Evolutionary conservation across 805 yeast genomes (phyloP).

Genomic region (Wickerhamiella kurtzmanii): DNA sequence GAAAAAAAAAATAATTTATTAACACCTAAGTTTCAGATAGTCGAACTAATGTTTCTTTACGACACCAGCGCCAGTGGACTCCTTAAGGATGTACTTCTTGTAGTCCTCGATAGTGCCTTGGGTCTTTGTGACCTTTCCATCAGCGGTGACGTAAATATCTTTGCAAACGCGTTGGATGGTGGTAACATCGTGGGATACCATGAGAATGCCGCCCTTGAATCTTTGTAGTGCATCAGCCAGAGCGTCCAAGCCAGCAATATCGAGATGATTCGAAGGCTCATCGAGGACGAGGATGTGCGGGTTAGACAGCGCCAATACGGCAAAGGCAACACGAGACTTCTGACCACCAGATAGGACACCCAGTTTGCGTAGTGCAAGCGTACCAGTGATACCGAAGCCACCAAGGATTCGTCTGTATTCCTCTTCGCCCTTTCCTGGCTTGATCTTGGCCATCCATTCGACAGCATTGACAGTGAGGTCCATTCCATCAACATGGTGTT

Average conservation of each 20-base stretch:
- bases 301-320: conserved; percentile 75
- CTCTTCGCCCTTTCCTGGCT: conserved; percentile 90
- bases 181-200: conserved; percentile 96
- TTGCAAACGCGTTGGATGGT: conserved; percentile 80
- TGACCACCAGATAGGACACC: conserved; percentile 91
- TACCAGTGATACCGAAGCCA: conserved; percentile 92
- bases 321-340: conserved; percentile 95
- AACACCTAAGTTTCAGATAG: not conserved
- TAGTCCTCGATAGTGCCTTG: conserved; percentile 76
- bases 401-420: conserved; percentile 95
- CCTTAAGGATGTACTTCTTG: conserved; percentile 68
- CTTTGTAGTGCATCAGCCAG: conserved; percentile 74
- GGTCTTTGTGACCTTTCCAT: conserved; percentile 64
- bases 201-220: conserved; percentile 89
- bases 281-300: conserved; percentile 89
- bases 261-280: conserved; percentile 97
- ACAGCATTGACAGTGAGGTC: conserved; percentile 76
- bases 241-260: conserved; percentile 96
- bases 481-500: conserved; percentile 97
- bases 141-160: conserved; percentile 92
- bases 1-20: not conserved
- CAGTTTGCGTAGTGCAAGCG: conserved; percentile 85
- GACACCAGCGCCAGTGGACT: conserved; percentile 77
- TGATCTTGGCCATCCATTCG: conserved; percentile 79
- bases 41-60: conserved; percentile 67